phyloP scores from a whole-genome alignment of 768 basidiomycete genomes.

The Russula lepida region DNA sequence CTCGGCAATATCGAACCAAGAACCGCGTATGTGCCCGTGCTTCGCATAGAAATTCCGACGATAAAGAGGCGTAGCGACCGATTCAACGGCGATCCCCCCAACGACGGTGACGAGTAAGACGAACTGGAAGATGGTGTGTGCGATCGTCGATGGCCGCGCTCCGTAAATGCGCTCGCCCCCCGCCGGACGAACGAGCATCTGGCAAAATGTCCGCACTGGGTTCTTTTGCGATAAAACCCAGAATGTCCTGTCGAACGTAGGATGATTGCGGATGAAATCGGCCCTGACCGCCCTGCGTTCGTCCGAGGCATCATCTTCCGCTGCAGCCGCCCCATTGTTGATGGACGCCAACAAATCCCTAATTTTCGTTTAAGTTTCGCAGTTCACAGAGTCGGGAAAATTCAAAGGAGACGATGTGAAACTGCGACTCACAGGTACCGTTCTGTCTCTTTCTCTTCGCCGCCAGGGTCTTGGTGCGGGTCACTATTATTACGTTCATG shows the following conservation, averaged over 20 bases:
- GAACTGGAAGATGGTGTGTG: slow-evolving; percentile 66
- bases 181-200: slow-evolving; percentile 74
- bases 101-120: slow-evolving; percentile 67
- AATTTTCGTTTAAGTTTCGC: neutral
- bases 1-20: slow-evolving; percentile 89
- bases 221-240: slow-evolving; percentile 85
- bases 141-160: slow-evolving; percentile 51
- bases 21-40: slow-evolving; percentile 51
- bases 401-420: neutral
- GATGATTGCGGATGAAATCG: slow-evolving; percentile 83
- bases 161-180: slow-evolving; percentile 86
- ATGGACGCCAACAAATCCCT: slow-evolving; percentile 66
- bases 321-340: slow-evolving; percentile 41
- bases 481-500: slow-evolving; percentile 29
- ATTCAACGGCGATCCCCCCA: slow-evolving; percentile 74
- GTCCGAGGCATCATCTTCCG: slow-evolving; percentile 54
- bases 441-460: slow-evolving; percentile 66
- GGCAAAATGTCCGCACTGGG: slow-evolving; percentile 62
- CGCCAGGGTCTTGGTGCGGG: slow-evolving; percentile 27
- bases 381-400: neutral
- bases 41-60: slow-evolving; percentile 58
- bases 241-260: slow-evolving; percentile 82
- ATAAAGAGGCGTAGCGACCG: slow-evolving; percentile 77
- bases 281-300: slow-evolving; percentile 71
- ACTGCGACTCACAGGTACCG: slow-evolving; percentile 51